These are phyloP conservation scores for Anthostomella pinea DNA, from an alignment of 2,329 filamentous ascomycete species.

Conservation along the genomic window DNA sequence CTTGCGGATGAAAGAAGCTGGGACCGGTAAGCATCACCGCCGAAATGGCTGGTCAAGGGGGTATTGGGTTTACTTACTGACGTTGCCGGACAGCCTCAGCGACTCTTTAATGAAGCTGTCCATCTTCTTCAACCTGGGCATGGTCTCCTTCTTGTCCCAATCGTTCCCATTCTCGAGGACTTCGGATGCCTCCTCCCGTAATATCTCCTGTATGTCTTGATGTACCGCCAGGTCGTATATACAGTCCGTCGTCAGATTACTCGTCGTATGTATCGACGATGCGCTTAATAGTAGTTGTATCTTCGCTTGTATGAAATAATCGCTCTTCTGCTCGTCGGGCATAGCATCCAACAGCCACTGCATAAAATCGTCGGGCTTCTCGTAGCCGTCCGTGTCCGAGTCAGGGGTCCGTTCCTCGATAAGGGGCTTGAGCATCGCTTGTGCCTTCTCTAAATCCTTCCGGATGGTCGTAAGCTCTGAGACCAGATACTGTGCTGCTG, in stretches of 20 bases:
- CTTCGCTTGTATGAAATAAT: constrained; percentile 38
- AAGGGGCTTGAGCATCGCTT: constrained; percentile 43
- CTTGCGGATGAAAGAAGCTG: constrained; percentile 47
- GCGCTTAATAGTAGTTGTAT: constrained; percentile 44
- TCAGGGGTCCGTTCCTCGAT: constrained; percentile 45
- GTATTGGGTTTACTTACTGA: constrained; percentile 30
- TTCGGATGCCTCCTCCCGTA: constrained; percentile 49
- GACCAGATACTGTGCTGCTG: constrained; percentile 44
- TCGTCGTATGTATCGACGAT: constrained; percentile 52
- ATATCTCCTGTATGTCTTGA: constrained; percentile 47
- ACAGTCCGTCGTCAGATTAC: constrained; percentile 43
- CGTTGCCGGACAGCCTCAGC: constrained; percentile 33
- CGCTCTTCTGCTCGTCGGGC: constrained; percentile 34
- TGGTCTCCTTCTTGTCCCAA: constrained; percentile 33
- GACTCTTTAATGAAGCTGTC: constrained; percentile 41
- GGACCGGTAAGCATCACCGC: constrained; percentile 6
- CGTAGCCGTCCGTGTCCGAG: constrained; percentile 35
- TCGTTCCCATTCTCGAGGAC: constrained; percentile 36
- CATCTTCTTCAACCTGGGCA: constrained; percentile 39
- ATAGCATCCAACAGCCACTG: constrained; percentile 45
- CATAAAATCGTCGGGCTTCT: constrained; percentile 45
- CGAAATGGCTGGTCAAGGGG: not conserved
- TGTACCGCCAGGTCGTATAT: constrained; percentile 51
- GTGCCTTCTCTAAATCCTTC: constrained; percentile 41
- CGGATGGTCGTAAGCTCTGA: constrained; percentile 45